Evolutionary conservation across 2,329 filamentous ascomycete genomes (phyloP).

Genomic region (Colletotrichum musae): DNA sequence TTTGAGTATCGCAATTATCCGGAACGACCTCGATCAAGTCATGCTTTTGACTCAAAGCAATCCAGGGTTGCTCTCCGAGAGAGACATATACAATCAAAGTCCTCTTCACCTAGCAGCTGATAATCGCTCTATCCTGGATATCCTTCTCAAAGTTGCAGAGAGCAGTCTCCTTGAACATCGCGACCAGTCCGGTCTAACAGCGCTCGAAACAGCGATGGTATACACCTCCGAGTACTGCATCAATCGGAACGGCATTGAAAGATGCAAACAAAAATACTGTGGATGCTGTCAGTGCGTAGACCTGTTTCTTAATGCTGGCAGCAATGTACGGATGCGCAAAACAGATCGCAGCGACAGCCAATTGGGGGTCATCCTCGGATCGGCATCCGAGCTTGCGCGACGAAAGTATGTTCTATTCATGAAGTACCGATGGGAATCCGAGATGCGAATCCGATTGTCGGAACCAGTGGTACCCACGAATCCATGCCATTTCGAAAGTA

Average conservation of each 20-base stretch:
- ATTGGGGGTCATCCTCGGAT: neutral
- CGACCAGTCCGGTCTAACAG: accelerated
- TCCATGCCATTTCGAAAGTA: neutral
- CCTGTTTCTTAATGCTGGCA: neutral
- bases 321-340: neutral
- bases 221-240: accelerated
- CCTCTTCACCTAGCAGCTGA: constrained; percentile 1
- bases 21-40: neutral
- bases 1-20: neutral
- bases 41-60: accelerated
- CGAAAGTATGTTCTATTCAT: neutral
- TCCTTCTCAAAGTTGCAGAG: neutral
- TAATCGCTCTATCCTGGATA: accelerated
- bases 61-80: neutral
- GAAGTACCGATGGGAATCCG: neutral
- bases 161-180: neutral
- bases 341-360: too few species aligned
- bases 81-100: neutral
- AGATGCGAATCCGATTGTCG: neutral
- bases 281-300: neutral
- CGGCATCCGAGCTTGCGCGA: neutral
- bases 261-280: neutral
- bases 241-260: accelerated
- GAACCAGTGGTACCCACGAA: too few species aligned
- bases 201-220: neutral